Conservation (phyloP, 495 filamentous ascomycete species). For the Xylaria intraflava region DNA sequence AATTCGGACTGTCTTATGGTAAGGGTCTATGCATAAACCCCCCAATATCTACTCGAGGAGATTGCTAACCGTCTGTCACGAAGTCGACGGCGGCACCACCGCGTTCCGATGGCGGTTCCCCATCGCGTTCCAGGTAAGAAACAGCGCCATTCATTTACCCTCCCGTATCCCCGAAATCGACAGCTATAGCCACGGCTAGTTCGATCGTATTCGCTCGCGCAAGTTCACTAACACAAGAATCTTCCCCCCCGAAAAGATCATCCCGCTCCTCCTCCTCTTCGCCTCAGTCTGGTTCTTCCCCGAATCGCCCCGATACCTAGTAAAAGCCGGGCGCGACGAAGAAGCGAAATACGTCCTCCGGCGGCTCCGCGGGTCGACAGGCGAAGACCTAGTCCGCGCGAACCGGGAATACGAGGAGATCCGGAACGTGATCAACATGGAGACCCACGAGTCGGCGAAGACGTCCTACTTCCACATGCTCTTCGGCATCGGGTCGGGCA, state of each 20-base stretch:
- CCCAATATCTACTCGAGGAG: constrained; percentile 22
- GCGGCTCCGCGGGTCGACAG: constrained; percentile 52
- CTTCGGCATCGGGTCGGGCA: constrained; percentile 55
- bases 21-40: too few species aligned
- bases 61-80: neutral
- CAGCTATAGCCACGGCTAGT: too few species aligned
- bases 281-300: constrained; percentile 54
- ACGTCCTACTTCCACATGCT: constrained; percentile 58
- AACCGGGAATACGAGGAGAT: constrained; percentile 62
- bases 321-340: constrained; percentile 54
- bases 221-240: neutral
- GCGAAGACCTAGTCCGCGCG: constrained; percentile 47
- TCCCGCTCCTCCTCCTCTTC: constrained; percentile 52
- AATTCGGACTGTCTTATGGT: constrained; percentile 52
- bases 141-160: too few species aligned
- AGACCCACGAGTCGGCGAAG: constrained; percentile 48
- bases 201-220: too few species aligned
- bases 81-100: constrained; percentile 46
- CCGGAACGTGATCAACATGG: constrained; percentile 40
- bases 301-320: constrained; percentile 60
- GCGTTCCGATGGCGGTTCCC: constrained; percentile 62
- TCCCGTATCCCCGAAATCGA: too few species aligned
- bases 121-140: constrained; percentile 54
- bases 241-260: constrained; percentile 39
- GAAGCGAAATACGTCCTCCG: constrained; percentile 58